Base-by-base conservation (phyloP, 2,329 filamentous ascomycete species). In the Fusarium transvaalense region DNA sequence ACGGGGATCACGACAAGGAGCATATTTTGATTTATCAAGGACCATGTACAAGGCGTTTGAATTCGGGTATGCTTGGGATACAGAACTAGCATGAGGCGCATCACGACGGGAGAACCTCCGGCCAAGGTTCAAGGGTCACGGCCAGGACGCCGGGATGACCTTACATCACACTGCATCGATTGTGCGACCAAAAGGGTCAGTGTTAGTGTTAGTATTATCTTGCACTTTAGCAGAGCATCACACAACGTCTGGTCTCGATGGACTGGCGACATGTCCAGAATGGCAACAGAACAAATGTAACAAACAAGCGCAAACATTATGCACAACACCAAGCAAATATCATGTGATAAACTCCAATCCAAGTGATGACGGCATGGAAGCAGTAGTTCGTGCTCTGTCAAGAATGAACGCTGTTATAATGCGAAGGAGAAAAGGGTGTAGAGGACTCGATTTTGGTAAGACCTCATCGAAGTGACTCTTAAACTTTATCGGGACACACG, bases 41-140 rank as follows among this genome's bases (percentile, higher is more conserved):
- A 38, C 31, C 7, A 53, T 52, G 52, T 43, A 47, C 12, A 50
- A 27, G 65, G 65, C 56, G 52, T 66, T 50, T 35, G 14, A 13
- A 56, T 34, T 41, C 34, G 56, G 29, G 42, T 58, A 55, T 70
- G 62, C 62, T 69, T 64, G 62, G 66, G 60, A 56, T 42, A 70
- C 62, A 70, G 66, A 37, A 68, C 66, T 35, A 67, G 62, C 66
- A 69, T 58, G 31, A n/a, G 52, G 42, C 56, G 66, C 45, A 52
- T 54, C 37, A 45, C 50, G 19, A 38, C 34, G n/a, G 43, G 54
- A 35, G 54, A 51, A 50, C 21, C 27, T 23, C 31, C 12, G 32
- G 39, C 27, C 25, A 51, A 46, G 61, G 38, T 32, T 45, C 29
- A 43, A 48, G 37, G 38, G 43, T 35, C n/a, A 50, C 23, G 46